Evolutionary conservation across 1,284 basidiomycete genomes (phyloP).

Genomic region (Phellinidium pouzarii): DNA sequence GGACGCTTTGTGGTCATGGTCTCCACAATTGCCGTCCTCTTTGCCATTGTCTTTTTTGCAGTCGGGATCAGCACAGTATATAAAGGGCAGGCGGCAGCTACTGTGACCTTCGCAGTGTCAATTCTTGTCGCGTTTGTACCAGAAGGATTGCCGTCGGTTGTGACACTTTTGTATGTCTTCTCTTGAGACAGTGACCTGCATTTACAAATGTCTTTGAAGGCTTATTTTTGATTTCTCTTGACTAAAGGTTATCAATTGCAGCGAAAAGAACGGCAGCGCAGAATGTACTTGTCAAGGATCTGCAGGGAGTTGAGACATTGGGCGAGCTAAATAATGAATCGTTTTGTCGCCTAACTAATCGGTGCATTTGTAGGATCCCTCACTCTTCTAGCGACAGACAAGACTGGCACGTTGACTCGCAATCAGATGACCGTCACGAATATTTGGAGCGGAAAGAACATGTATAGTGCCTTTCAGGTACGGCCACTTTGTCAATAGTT

Average conservation of each 20-base stretch:
- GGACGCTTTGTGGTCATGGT: conserved; percentile 54
- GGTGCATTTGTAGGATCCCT: conserved; percentile 30
- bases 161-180: conserved; percentile 45
- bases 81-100: conserved; percentile 51
- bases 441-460: conserved; percentile 51
- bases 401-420: conserved; percentile 68
- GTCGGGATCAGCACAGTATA: conserved; percentile 62
- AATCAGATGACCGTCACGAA: conserved; percentile 72
- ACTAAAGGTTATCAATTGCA: conserved; percentile 49
- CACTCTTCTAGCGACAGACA: conserved; percentile 65
- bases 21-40: conserved; percentile 52
- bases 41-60: conserved; percentile 58
- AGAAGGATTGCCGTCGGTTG: conserved; percentile 63
- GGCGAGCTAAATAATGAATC: conserved; percentile 30
- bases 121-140: conserved; percentile 69
- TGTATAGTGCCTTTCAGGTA: conserved; percentile 58
- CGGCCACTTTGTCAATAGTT: conserved; percentile 6
- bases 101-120: conserved; percentile 64
- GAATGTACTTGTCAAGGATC: conserved; percentile 64
- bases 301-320: conserved; percentile 68
- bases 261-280: conserved; percentile 68
- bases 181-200: neutral
- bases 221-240: neutral
- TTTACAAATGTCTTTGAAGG: no score
- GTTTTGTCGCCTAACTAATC: neutral